These are phyloP conservation scores for Leucocoprinus sp. DNA, from an alignment of 768 basidiomycete species.

Conservation along the genomic window DNA sequence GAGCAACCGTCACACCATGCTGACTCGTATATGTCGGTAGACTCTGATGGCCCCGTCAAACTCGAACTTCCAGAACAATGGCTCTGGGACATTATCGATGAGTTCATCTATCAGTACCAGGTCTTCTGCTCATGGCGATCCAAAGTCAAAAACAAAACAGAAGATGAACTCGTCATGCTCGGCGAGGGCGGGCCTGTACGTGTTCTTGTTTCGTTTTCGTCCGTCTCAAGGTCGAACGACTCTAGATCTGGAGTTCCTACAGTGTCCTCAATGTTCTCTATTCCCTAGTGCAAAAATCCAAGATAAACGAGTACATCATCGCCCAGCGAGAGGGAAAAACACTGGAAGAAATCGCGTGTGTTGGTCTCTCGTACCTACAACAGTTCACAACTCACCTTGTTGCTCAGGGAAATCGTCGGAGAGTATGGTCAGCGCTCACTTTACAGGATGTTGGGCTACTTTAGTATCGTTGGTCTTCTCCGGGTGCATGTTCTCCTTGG, in stretches of 20 bases:
- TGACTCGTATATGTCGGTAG: constrained; percentile 29
- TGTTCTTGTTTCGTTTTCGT: constrained; percentile 13
- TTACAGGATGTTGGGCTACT: constrained; percentile 94
- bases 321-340: constrained; percentile 77
- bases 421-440: constrained; percentile 88
- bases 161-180: constrained; percentile 81
- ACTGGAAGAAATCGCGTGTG: constrained; percentile 77
- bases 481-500: constrained; percentile 95
- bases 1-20: not conserved
- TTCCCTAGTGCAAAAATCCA: constrained; percentile 95
- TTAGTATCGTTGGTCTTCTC: constrained; percentile 90
- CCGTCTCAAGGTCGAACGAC: not conserved
- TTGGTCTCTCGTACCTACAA: constrained; percentile 12
- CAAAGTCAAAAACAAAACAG: constrained; percentile 76
- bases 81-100: constrained; percentile 97
- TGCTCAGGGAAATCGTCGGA: constrained; percentile 67
- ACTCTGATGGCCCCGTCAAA: constrained; percentile 90
- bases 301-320: constrained; percentile 86
- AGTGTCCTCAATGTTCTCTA: constrained; percentile 97
- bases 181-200: constrained; percentile 62
- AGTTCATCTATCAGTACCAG: constrained; percentile 98
- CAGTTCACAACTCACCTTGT: not conserved
- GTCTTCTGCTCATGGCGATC: constrained; percentile 90
- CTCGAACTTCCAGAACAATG: constrained; percentile 95
- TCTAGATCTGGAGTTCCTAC: constrained; percentile 95